Percentiles rank a stretch among this genome's conserved stretches.
These are phyloP conservation scores for Pseudocercospora pini-densiflorae DNA, from an alignment of 2,329 filamentous ascomycete genomes.

Conservation along the genomic window DNA sequence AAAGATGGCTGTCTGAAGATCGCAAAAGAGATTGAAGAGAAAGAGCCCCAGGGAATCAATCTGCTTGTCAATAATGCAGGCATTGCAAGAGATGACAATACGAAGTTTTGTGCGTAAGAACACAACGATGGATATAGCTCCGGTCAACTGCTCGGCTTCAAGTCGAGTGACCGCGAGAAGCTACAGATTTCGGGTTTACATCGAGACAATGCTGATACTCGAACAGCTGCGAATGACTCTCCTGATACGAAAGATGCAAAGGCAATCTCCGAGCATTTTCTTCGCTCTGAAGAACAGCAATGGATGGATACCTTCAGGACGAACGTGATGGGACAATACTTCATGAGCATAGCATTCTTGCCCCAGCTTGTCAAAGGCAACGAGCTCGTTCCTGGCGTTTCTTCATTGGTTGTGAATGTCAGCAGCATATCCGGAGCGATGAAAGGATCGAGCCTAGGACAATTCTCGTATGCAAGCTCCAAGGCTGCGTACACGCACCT, in stretches of 20 bases:
- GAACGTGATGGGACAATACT: constrained; percentile 58
- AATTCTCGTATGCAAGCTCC: constrained; percentile 57
- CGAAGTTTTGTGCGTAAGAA: constrained; percentile 47
- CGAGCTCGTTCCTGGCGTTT: constrained; percentile 52
- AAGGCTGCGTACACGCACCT: constrained; percentile 56
- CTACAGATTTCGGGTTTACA: neutral
- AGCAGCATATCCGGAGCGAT: constrained; percentile 56
- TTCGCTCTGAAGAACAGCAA: constrained; percentile 50
- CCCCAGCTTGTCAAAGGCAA: constrained; percentile 58
- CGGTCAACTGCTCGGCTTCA: too few relatives aligned
- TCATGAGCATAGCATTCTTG: constrained; percentile 60
- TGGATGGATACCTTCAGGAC: constrained; percentile 58
- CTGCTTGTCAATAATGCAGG: constrained; percentile 51
- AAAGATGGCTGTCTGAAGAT: constrained; percentile 55
- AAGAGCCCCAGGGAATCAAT: constrained; percentile 58
- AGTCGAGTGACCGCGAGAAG: too few relatives aligned
- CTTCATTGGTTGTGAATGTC: constrained; percentile 59
- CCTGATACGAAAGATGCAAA: constrained; percentile 54
- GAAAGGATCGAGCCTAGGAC: constrained; percentile 56
- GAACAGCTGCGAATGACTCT: constrained; percentile 44
- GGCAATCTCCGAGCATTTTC: constrained; percentile 57
- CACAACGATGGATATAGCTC: neutral
- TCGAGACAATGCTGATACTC: neutral
- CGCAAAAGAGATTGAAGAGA: constrained; percentile 46
- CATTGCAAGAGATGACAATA: constrained; percentile 55